Evolutionary conservation across 306 rosid genomes (phyloP), one percentile per base, ranked within the genome.

Genomic region (Gastrolobium villosum): DNA sequence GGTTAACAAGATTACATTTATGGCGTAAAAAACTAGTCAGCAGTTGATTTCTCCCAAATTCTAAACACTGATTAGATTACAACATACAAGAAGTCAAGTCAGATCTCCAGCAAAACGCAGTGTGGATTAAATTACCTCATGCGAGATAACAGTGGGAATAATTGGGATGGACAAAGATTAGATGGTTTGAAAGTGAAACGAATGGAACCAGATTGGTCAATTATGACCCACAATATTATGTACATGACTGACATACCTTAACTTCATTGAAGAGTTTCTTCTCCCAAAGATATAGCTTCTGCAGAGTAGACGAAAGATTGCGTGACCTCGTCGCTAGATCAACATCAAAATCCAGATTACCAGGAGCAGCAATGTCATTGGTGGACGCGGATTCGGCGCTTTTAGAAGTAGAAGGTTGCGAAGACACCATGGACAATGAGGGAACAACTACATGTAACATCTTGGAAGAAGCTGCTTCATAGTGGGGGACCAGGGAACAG

Each of bases 241-340:
- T 10, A 41, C 20, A 56, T 43, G 68, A 32, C 77, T 45, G 70
- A 14, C 79, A 82, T 79, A 93, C 99, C 89, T 96, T 96, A 45
- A 96, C 99, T 90, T 96, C 98, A 57, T 85, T 59, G 53, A 74
- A 90, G 72, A 96, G 98, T 77, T 96, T 96, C 98, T 91, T 96
- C 88, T 96, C 99, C 98, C 99, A 96, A 39, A 96, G 95, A 84
- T 84, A 79, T 50, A 96, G 80, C 89, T 96, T 96, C 44, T 85
- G 94, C 68, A 96, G 86, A 2, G 98, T 96, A 30, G 97, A 86
- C 52, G 98, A 93, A 66, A 96, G 96, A 75, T 86, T 87, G 72
- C 81, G 86, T 7, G 96, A 83, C 70, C 90, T 83, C 61, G 76
- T 68, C 20, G 74, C 68, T 62, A 88, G 48, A 54, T 86, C 97